Base-by-base conservation (phyloP, 2,329 filamentous ascomycete species). In the Huntiella decipiens region DNA sequence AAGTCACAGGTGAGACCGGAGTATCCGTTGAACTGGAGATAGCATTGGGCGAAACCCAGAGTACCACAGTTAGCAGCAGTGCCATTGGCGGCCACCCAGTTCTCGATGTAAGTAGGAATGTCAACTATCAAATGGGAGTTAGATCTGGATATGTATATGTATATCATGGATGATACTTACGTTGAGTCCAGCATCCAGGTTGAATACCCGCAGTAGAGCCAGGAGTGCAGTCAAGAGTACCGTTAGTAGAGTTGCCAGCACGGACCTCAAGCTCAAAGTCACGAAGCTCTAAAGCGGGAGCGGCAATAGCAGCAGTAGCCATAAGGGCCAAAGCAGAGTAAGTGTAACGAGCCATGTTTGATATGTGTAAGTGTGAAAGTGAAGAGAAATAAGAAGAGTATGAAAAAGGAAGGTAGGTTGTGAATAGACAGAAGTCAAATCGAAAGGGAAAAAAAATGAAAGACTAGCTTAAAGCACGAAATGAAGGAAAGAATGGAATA, bases 41-140 rank as follows among this genome's bases (percentile, higher is more conserved):
- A 56, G 34, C 54, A 56, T 44, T 56, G 54, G 3, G 55, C 54
- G 28, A 56, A 56, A 13, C 54, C 54, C 5, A 56, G 46, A 6
- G 37, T 52, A 5, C 50, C 51, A 40, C 55, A 56, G 39, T 53
- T 51, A 13, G 55, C 55, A 3, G 49, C 51, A 3, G 54, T 54
- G 38, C 54, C 50, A 43, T 56, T 56, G 15, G 53, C 53, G 2
- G 48, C 49, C 6, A 56, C 37, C 54, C 54, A 56, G 8, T 54
- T 51, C 2, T 48, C 53, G 44, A 56, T 55, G 43, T 54, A 56
- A 36, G 48, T 47, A 8, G 52, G 48, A 37, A 56, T 51, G 3
- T 53, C 50, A 6, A 56, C 45, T 47, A n/a, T n/a, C 19, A 4
- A 19, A 7, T 10, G 4, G 4, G 15, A 12, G n/a, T 11, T 11